A percentile compares a stretch with the other conserved stretches of the same genome.
These are phyloP conservation scores for Poterioochromonas sp. DNA, from an alignment of 352 stramenopile species.

Conservation along the genomic window DNA sequence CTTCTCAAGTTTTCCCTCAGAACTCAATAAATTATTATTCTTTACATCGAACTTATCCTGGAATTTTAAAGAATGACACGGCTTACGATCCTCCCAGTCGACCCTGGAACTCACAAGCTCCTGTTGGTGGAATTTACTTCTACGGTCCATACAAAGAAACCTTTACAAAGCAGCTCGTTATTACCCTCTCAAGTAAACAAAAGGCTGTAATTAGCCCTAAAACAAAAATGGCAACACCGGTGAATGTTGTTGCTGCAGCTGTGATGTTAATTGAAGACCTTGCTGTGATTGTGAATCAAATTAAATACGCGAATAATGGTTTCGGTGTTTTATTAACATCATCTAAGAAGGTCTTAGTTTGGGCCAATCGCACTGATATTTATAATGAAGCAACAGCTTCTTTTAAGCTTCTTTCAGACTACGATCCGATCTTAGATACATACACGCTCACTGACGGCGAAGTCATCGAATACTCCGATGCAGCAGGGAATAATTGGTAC, in stretches of 20 bases:
- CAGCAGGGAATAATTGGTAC: neutral
- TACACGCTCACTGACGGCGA: neutral
- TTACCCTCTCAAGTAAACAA: constrained; percentile 5
- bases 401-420: neutral
- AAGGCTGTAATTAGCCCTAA: neutral
- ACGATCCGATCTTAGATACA: neutral
- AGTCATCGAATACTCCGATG: neutral
- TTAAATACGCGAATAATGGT: neutral
- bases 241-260: neutral
- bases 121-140: neutral
- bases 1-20: neutral
- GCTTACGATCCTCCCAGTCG: neutral
- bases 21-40: neutral
- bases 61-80: neutral
- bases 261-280: neutral
- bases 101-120: neutral
- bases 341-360: neutral
- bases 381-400: neutral
- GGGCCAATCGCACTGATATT: neutral
- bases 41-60: constrained; percentile 5
- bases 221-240: neutral
- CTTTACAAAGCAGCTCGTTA: constrained; percentile 15
- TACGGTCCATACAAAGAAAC: constrained; percentile 2
- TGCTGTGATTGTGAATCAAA: neutral
- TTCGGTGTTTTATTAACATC: neutral